A percentile compares a stretch with the other conserved stretches of the same genome.
Evolutionary conservation across 805 yeast species (phyloP).

Genomic region (Torulaspora quercuum): DNA sequence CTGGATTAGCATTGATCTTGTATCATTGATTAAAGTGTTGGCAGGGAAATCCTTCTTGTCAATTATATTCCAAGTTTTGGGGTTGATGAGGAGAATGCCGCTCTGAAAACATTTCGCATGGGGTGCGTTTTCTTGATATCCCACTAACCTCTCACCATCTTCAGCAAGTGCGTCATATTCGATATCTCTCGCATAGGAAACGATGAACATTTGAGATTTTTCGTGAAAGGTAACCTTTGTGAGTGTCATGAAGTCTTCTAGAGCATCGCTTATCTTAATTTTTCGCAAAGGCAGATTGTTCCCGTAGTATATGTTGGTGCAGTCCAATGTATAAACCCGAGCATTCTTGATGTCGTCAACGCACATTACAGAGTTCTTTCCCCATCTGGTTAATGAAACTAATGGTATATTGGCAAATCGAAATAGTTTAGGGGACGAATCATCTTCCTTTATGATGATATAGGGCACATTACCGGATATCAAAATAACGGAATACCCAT

Average conservation of each 20-base stretch:
- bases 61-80: constrained; percentile 70
- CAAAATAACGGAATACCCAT: constrained; percentile 58
- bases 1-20: constrained; percentile 38
- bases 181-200: constrained; percentile 56
- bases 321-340: constrained; percentile 45
- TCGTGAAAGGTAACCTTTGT: constrained; percentile 69
- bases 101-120: constrained; percentile 60
- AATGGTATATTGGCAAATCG: constrained; percentile 63
- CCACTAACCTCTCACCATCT: constrained; percentile 63
- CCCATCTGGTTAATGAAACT: constrained; percentile 51
- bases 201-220: constrained; percentile 54
- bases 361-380: constrained; percentile 50
- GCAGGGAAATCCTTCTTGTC: constrained; percentile 63
- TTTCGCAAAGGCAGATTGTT: constrained; percentile 58
- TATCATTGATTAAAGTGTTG: constrained; percentile 53
- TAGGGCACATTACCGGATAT: constrained; percentile 75
- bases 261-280: constrained; percentile 43
- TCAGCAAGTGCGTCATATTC: constrained; percentile 70
- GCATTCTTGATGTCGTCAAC: constrained; percentile 70
- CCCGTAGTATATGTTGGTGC: constrained; percentile 47
- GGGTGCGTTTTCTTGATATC: constrained; percentile 45
- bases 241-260: constrained; percentile 44
- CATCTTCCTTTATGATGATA: constrained; percentile 59
- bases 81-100: constrained; percentile 61
- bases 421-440: constrained; percentile 61